Evolutionary conservation across 768 basidiomycete species (phyloP), one percentile per base, ranked within the genome.

Genomic region (Infundibulicybe gibba): DNA sequence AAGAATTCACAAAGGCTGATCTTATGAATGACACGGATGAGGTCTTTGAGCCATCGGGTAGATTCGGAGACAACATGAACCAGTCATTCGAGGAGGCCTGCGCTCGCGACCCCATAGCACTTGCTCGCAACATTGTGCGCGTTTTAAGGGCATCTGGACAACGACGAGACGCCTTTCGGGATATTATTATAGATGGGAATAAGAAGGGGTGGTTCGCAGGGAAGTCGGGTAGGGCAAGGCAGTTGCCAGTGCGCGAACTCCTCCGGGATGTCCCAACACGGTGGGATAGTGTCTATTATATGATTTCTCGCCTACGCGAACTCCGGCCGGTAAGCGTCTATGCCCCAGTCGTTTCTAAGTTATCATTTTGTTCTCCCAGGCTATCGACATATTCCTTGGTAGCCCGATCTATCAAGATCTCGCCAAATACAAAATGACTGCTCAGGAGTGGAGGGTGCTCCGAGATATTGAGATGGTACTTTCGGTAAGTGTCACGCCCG

Each of bases 81-180:
- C 25, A 25, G 8, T 25, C 25, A 8, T 47, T 48, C 38, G 13
- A 39, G 4, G 6, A 34, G 5, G 14, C 37, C 8, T 43, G 47
- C n/a, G 9, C 21, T 5, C 21, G 11, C 19, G 50, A 51, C 31
- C 21, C 48, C 15, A 30, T 50, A 1, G 38, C 41, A 14, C n/a
- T 40, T 16, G 37, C 32, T 2, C 50, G 32, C 2, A 31, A 25
- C 5, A 30, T 51, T 20, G 52, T 59, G 5, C 42, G 50, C 1
- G 53, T 50, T 6, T 49, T 43, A 14, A 48, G 49, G 17, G 50
- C 43, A 5, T 58, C 54, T 0, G 52, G 52, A 5, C 44, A 50
- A 11, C 48, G 54, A 0, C 45, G 50, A 2, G 52, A 53, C 10
- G 44, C 15, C 5, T 40, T 58, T 19, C 10, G 14, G 31, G 21